Percentiles rank a stretch among this genome's conserved stretches.
phyloP scores from a whole-genome alignment of 2,329 filamentous ascomycete genomes.

The Anisogramma anomala region DNA sequence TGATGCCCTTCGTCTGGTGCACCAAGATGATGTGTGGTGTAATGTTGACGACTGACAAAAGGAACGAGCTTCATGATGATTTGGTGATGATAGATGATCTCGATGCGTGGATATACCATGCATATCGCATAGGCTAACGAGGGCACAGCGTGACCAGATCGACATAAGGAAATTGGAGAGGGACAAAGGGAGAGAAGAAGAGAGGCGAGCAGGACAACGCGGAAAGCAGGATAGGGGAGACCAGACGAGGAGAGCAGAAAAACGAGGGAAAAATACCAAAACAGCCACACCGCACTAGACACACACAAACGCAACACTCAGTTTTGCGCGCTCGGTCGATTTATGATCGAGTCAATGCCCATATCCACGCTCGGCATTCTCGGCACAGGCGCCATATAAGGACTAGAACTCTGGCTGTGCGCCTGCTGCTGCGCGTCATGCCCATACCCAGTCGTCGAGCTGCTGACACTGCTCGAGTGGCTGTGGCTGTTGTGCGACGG shows the following conservation, averaged over 20 bases:
- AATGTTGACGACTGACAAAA: too few species aligned
- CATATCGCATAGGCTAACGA: too few species aligned
- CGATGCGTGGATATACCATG: too few species aligned
- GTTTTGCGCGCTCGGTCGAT: constrained; percentile 27
- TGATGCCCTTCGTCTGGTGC: too few species aligned
- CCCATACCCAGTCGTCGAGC: constrained; percentile 24
- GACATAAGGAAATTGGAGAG: too few species aligned
- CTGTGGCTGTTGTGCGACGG: constrained; percentile 27
- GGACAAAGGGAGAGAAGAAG: background rate
- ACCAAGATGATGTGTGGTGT: too few species aligned
- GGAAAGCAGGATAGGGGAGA: background rate
- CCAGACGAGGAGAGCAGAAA: constrained; percentile 4
- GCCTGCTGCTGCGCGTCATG: constrained; percentile 18
- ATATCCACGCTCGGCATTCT: constrained; percentile 47
- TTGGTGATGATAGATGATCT: too few species aligned
- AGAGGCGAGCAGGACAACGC: background rate
- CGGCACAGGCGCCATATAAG: constrained; percentile 35
- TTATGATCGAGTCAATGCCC: constrained; percentile 49
- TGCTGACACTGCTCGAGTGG: constrained; percentile 45
- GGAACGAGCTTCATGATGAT: too few species aligned
- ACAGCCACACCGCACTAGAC: background rate
- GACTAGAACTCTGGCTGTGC: constrained; percentile 30
- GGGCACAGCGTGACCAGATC: too few species aligned
- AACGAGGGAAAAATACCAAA: too few species aligned
- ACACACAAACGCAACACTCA: background rate